phyloP scores from a whole-genome alignment of 306 rosid species.

The Lotus japonicus region DNA sequence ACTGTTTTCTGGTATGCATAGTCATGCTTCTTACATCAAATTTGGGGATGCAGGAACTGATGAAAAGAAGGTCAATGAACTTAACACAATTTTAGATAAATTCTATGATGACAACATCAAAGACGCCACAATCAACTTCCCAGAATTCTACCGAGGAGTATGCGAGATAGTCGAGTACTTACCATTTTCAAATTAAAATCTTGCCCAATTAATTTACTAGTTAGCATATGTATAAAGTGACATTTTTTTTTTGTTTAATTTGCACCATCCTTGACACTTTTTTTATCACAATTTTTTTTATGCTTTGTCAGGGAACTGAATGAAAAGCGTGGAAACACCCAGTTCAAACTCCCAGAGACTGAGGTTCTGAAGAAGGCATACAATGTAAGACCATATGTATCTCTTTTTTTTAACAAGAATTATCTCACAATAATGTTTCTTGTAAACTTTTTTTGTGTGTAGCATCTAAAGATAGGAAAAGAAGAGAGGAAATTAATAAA shows the following conservation, averaged over 20 bases:
- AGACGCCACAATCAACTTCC: not conserved
- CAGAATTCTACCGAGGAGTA: constrained; percentile 39
- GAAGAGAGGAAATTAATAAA: too few relatives aligned
- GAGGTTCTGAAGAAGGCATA: not conserved
- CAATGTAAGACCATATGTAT: not conserved
- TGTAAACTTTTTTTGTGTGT: too few relatives aligned
- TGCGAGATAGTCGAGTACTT: constrained; percentile 50
- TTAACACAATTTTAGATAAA: constrained; percentile 5
- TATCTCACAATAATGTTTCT: too few relatives aligned
- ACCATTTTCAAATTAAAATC: not conserved
- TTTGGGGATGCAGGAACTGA: constrained; percentile 38
- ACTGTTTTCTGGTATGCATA: not conserved
- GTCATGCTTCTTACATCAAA: not conserved
- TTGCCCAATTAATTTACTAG: not conserved
- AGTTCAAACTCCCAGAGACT: constrained; percentile 21
- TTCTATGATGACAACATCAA: not conserved
- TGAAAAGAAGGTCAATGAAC: constrained; percentile 28
- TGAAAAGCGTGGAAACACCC: constrained; percentile 32
- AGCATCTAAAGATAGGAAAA: too few relatives aligned
- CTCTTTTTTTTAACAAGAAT: too few relatives aligned
- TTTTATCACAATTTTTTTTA: not conserved
- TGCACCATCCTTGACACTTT: not conserved
- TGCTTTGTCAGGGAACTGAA: constrained; percentile 45
- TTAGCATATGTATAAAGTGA: not conserved
- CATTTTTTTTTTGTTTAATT: not conserved